A percentile compares a stretch with the other conserved stretches of the same genome.
Conservation (phyloP, 208 protist genomes). For the Acanthamoeba healyi region DNA sequence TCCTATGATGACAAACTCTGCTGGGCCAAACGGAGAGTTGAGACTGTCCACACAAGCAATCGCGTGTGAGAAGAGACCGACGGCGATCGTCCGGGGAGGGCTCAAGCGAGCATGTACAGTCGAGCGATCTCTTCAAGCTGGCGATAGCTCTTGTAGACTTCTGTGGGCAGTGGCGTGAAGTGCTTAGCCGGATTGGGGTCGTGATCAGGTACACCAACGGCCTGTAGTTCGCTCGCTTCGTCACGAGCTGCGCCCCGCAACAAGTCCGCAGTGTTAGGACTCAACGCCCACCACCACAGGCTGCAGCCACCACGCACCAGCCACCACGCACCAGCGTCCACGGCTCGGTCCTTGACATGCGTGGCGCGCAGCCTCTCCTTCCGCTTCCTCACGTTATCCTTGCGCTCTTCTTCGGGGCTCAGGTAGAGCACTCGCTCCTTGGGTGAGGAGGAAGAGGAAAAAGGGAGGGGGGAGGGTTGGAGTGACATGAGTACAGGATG, state of each 20-base stretch:
- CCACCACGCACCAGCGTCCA: background rate
- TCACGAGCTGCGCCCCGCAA: background rate
- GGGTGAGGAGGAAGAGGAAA: background rate
- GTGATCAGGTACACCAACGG: background rate
- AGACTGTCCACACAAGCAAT: background rate
- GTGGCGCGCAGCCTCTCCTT: constrained; percentile 8
- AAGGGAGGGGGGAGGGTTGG: background rate
- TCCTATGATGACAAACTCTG: constrained; percentile 20
- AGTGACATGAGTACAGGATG: background rate
- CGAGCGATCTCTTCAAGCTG: constrained; percentile 41
- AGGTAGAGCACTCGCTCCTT: background rate
- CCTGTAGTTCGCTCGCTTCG: background rate
- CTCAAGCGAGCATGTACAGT: background rate
- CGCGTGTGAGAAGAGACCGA: no score
- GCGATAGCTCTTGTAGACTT: constrained; percentile 51
- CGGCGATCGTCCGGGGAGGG: background rate
- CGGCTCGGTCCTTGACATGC: background rate
- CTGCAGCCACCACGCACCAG: no score
- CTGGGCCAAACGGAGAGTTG: constrained; percentile 32
- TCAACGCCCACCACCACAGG: background rate
- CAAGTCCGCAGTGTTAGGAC: background rate
- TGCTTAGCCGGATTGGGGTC: constrained; percentile 14
- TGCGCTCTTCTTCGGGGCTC: background rate
- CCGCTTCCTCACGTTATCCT: background rate
- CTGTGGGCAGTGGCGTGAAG: constrained; percentile 15